phyloP scores from a whole-genome alignment of 2,329 filamentous ascomycete genomes.

The Talaromyces albobiverticillius region DNA sequence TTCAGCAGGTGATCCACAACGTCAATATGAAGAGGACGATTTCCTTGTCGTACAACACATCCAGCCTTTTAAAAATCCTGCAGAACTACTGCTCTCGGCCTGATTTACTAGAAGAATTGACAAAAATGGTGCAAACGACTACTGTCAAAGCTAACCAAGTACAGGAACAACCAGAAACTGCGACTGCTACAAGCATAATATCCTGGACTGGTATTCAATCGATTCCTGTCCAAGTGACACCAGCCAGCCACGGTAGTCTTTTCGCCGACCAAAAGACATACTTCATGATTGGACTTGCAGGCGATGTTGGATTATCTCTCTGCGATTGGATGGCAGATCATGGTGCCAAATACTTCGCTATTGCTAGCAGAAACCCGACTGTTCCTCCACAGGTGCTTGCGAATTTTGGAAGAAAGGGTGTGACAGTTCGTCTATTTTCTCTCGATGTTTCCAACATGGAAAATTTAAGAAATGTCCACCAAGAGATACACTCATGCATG shows the following conservation, averaged over 20 bases:
- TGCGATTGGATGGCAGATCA: conserved; percentile 29
- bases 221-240: not conserved
- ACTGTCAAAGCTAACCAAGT: not conserved
- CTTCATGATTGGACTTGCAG: conserved; percentile 28
- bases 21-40: not conserved
- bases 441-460: conserved; percentile 4
- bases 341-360: conserved; percentile 27
- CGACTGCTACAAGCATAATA: not conserved
- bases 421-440: not conserved
- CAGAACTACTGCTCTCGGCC: not conserved
- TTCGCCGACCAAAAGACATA: conserved; percentile 30
- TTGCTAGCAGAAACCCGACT: conserved; percentile 30
- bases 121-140: not conserved
- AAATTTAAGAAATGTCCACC: not conserved
- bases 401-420: not conserved
- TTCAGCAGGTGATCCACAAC: not conserved
- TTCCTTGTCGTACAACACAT: not conserved
- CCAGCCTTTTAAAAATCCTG: not conserved
- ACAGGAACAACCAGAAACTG: not conserved
- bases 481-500: conserved; percentile 2
- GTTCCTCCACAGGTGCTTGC: conserved; percentile 13
- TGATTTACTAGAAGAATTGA: not conserved
- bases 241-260: conserved; percentile 4
- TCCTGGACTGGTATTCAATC: not conserved
- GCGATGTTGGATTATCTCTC: conserved; percentile 30